Evolutionary conservation across 1,284 basidiomycete genomes (phyloP), one percentile per base, ranked within the genome.

Genomic region (Cryptococcus neoformans): DNA sequence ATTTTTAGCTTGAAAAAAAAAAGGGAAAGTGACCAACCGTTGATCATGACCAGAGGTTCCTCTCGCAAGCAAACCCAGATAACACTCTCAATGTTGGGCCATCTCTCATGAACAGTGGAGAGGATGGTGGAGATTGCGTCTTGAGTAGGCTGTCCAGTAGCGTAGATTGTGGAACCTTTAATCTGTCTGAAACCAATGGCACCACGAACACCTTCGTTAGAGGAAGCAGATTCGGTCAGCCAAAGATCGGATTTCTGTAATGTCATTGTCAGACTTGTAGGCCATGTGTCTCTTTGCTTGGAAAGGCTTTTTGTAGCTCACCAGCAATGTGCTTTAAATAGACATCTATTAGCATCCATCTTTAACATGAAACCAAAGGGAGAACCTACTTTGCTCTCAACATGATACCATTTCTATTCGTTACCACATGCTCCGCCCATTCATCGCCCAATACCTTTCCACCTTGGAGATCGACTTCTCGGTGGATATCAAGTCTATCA

Each of bases 161-260:
- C 92, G 66, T 92, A 98, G 49, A 98, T 88, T 52, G 87, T 87
- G n/a, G 87, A 89, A 3, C 83, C 83, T 0, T 87, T 84, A 36
- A 98, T 85, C 57, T 89, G 87, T 54, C 95, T 85, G 81, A 98
- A 98, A 72, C 98, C 98, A 77, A 92, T 89, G 1, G 92, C 92
- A 8, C 96, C 96, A 1, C 91, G 87, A 47, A 99, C 83, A 51
- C 83, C 86, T 58, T 86, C 80, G 36, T 84, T 65, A 5, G 76
- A 83, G 21, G 86, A 82, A 0, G 75, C 76, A 44, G 86, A 86
- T 70, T 91, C 85, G 16, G 84, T 82, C 34, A 87, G 78, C 93
- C 94, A 96, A 69, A 89, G 86, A 73, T 96, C 93, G 11, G 89
- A 91, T 79, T 97, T 97, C 66, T 73, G 62, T 11, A 21, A 40